phyloP scores from a whole-genome alignment of 176 grass and related monocot species.

The Ampelocalamus luodianensis region DNA sequence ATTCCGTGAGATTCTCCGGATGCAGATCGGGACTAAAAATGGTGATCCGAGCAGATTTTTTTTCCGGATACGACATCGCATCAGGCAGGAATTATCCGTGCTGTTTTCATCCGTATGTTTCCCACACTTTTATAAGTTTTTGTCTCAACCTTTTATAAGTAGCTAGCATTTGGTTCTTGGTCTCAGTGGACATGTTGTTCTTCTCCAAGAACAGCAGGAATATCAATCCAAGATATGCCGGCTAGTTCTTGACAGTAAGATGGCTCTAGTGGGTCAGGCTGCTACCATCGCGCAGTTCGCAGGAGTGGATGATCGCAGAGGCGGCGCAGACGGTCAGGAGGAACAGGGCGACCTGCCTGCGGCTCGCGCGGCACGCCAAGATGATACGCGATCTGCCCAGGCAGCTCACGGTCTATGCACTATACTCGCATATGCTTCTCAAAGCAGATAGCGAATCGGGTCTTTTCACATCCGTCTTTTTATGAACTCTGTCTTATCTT shows the following conservation, averaged over 20 bases:
- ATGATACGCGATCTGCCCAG: conserved; percentile 68
- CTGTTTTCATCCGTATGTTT: background rate
- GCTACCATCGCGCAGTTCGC: conserved; percentile 48
- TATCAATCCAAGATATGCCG: background rate
- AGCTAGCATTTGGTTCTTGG: background rate
- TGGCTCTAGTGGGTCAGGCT: conserved; percentile 56
- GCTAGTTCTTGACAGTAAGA: conserved; percentile 1
- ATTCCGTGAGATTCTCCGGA: no score
- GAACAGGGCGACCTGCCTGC: conserved; percentile 59
- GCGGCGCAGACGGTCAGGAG: conserved; percentile 59
- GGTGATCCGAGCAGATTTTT: no score
- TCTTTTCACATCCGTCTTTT: no score
- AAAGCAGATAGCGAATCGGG: no score
- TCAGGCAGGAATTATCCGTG: no score
- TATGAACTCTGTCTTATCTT: no score
- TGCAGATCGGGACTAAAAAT: no score
- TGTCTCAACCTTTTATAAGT: background rate
- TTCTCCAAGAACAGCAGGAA: background rate
- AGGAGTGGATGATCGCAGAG: conserved; percentile 77
- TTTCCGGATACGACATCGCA: no score
- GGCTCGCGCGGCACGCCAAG: conserved; percentile 59
- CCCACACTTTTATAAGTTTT: background rate
- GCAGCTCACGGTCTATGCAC: conserved; percentile 34
- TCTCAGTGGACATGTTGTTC: conserved; percentile 3
- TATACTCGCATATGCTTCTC: no score